Percentiles rank a stretch among this genome's conserved stretches.
Evolutionary conservation across 1,284 basidiomycete species (phyloP).

Genomic region (Irpex sp.): DNA sequence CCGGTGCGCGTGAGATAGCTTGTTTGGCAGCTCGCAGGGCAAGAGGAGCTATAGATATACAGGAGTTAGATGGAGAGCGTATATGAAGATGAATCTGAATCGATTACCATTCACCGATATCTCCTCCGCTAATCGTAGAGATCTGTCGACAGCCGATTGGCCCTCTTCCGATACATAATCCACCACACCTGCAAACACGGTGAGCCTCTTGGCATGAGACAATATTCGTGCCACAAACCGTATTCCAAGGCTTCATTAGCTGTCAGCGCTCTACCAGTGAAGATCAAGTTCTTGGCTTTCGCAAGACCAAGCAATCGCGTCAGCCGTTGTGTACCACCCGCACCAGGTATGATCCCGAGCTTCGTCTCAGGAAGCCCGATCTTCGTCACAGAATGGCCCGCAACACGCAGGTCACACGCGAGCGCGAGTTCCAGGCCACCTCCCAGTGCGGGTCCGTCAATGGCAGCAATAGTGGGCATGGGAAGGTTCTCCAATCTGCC

Average conservation of each 20-base stretch:
- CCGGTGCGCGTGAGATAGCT: constrained; percentile 77
- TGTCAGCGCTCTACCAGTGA: constrained; percentile 64
- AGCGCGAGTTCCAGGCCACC: constrained; percentile 86
- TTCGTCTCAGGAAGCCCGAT: constrained; percentile 82
- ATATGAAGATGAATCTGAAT: not conserved
- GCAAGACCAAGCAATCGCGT: constrained; percentile 77
- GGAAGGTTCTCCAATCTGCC: constrained; percentile 73
- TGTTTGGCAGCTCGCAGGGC: constrained; percentile 87
- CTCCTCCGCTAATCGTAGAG: constrained; percentile 57
- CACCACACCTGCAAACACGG: constrained; percentile 52
- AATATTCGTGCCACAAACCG: constrained; percentile 41
- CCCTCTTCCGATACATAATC: constrained; percentile 68
- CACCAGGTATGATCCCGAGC: constrained; percentile 92
- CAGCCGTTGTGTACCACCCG: constrained; percentile 89
- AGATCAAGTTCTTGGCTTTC: constrained; percentile 86
- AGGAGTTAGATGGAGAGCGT: not conserved
- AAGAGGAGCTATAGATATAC: constrained; percentile 61
- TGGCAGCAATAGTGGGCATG: constrained; percentile 87
- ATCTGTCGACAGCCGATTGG: constrained; percentile 58
- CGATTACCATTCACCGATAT: constrained; percentile 66
- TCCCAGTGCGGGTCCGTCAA: constrained; percentile 90
- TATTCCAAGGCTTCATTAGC: constrained; percentile 68
- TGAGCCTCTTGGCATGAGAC: not conserved
- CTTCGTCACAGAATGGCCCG: constrained; percentile 61
- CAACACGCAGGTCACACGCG: constrained; percentile 85